Conservation (phyloP, 257 asterid genomes). For the Nicotiana sylvestris region DNA sequence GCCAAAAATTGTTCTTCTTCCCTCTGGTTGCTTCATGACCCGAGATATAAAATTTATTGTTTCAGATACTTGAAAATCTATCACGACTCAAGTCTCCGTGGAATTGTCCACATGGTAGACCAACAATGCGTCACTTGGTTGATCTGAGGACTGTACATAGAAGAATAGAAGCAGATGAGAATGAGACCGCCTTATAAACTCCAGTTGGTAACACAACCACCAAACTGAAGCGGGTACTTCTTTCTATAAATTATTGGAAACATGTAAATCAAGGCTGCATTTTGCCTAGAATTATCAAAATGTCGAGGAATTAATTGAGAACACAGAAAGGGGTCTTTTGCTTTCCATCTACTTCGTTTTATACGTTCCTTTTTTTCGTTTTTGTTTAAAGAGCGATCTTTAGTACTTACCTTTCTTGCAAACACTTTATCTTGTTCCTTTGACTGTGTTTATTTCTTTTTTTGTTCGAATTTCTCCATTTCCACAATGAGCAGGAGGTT, state of each 20-base stretch:
- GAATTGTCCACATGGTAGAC: conserved; percentile 98
- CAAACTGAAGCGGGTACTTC: not conserved
- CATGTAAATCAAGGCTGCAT: not conserved
- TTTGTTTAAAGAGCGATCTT: not conserved
- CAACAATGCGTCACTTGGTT: conserved; percentile 70
- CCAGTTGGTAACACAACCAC: not conserved
- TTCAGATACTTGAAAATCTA: conserved; percentile 79
- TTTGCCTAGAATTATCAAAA: not conserved
- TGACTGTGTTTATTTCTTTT: not conserved
- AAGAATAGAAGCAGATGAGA: conserved; percentile 33
- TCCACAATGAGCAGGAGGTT: not conserved
- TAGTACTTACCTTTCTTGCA: not conserved
- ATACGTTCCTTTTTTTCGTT: not conserved
- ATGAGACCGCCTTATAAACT: conserved; percentile 9
- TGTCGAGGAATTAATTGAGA: not conserved
- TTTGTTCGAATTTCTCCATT: not conserved
- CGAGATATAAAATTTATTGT: not conserved
- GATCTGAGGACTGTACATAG: not conserved
- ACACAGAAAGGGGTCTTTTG: not conserved
- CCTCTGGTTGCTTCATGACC: not conserved
- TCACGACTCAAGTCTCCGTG: conserved; percentile 85
- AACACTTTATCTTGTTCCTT: not conserved
- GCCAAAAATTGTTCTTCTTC: not conserved
- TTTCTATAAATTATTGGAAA: not conserved
- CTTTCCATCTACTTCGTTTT: not conserved